These are phyloP conservation scores for Sanghuangporus baumii DNA, from an alignment of 1,284 basidiomycete genomes.

Conservation along the genomic window DNA sequence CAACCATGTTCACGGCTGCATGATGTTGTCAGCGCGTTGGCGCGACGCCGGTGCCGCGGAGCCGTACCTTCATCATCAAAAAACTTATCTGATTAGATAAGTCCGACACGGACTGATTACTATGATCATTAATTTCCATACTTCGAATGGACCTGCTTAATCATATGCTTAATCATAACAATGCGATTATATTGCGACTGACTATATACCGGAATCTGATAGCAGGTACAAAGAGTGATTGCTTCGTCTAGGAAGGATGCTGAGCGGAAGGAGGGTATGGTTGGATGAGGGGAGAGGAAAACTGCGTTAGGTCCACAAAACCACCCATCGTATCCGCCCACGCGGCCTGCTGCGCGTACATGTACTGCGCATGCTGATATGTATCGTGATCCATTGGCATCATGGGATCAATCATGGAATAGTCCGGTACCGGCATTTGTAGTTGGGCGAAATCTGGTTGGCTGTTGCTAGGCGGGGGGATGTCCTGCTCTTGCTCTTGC, in stretches of 20 bases:
- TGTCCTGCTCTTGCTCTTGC: not conserved
- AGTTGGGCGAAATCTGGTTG: not conserved
- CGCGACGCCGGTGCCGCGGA: not conserved
- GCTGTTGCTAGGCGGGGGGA: not conserved
- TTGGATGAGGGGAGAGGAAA: not conserved
- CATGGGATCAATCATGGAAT: not conserved
- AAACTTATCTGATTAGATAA: not conserved
- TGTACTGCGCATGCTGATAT: conserved; percentile 1
- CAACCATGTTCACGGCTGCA: too few species aligned
- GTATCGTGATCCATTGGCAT: not conserved
- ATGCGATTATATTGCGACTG: not conserved
- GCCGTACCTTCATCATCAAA: not conserved
- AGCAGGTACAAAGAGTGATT: not conserved
- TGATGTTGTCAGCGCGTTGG: too few species aligned
- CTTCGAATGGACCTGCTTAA: too few species aligned
- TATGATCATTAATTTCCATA: not conserved
- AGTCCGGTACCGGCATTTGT: not conserved
- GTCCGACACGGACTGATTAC: not conserved
- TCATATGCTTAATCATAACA: not conserved
- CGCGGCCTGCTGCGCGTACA: conserved; percentile 1
- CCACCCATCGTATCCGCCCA: conserved; percentile 6
- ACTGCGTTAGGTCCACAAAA: conserved; percentile 1
- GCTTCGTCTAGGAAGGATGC: not conserved
- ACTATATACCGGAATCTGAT: not conserved
- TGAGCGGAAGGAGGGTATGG: not conserved